These are phyloP conservation scores for Paxillus rubicundulus DNA, from an alignment of 768 basidiomycete species.

Conservation along the genomic window DNA sequence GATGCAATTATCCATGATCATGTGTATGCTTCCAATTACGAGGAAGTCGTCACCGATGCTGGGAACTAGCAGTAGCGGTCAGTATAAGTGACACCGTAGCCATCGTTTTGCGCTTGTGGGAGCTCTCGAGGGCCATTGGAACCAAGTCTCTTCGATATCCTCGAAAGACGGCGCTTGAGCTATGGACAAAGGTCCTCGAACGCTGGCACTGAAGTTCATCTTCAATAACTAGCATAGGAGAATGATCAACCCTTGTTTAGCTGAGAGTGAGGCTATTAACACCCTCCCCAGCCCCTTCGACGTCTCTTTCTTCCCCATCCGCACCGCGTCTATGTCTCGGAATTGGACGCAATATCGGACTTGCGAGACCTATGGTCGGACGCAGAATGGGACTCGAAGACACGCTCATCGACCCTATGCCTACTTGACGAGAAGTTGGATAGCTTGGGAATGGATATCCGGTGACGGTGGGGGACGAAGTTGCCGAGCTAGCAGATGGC, in stretches of 20 bases:
- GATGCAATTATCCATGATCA: too few relatives aligned
- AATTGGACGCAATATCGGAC: constrained; percentile 73
- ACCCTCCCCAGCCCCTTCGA: constrained; percentile 78
- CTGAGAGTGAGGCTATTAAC: constrained; percentile 59
- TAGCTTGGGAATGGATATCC: constrained; percentile 45
- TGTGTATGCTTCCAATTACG: too few relatives aligned
- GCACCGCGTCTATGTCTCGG: constrained; percentile 49
- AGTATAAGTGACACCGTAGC: too few relatives aligned
- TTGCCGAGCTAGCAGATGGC: constrained; percentile 56
- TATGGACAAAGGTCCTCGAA: too few relatives aligned
- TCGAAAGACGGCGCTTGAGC: too few relatives aligned
- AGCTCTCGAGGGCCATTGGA: too few relatives aligned
- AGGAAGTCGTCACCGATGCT: too few relatives aligned
- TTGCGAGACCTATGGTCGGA: constrained; percentile 66
- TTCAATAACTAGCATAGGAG: neutral
- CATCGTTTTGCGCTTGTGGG: too few relatives aligned
- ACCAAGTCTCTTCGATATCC: too few relatives aligned
- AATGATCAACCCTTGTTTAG: constrained; percentile 7
- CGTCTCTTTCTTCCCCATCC: constrained; percentile 63
- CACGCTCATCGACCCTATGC: constrained; percentile 47
- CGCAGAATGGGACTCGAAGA: constrained; percentile 76
- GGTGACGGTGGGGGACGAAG: constrained; percentile 72
- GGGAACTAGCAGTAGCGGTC: too few relatives aligned
- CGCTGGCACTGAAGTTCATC: neutral
- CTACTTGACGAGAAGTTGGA: constrained; percentile 34